Percentiles rank a stretch among this genome's conserved stretches.
phyloP scores from a whole-genome alignment of 2,329 filamentous ascomycete species.

The Elsinoe ampelina region DNA sequence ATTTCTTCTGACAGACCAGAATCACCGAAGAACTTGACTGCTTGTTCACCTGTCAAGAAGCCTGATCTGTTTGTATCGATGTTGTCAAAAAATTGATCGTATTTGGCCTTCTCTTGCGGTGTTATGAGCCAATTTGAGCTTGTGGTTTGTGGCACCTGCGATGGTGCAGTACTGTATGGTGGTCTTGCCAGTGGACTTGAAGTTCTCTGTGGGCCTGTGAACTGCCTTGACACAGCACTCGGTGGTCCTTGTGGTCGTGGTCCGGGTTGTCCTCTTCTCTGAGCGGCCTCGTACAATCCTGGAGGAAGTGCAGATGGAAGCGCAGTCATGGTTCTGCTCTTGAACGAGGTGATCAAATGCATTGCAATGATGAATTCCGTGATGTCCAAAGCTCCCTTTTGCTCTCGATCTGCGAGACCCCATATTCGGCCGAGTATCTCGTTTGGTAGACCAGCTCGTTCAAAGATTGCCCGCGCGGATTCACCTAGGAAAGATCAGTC shows the following conservation, averaged over 20 bases:
- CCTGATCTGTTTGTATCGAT: slow-evolving; percentile 75
- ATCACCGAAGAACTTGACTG: slow-evolving; percentile 87
- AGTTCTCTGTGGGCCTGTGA: slow-evolving; percentile 59
- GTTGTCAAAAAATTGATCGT: slow-evolving; percentile 75
- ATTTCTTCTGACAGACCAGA: slow-evolving; percentile 81
- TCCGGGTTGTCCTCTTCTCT: slow-evolving; percentile 51
- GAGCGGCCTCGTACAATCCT: slow-evolving; percentile 81
- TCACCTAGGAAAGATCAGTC: slow-evolving; percentile 47
- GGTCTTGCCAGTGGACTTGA: slow-evolving; percentile 48
- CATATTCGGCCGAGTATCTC: slow-evolving; percentile 91
- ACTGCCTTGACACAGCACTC: slow-evolving; percentile 65
- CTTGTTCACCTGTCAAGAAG: slow-evolving; percentile 86
- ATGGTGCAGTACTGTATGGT: slow-evolving; percentile 39
- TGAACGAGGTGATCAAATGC: slow-evolving; percentile 89
- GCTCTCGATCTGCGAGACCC: slow-evolving; percentile 88
- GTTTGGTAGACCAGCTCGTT: slow-evolving; percentile 81
- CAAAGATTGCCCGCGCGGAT: slow-evolving; percentile 86
- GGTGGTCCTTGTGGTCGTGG: slow-evolving; percentile 37
- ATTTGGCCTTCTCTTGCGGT: slow-evolving; percentile 73
- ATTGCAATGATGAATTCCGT: slow-evolving; percentile 97
- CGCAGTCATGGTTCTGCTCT: slow-evolving; percentile 68
- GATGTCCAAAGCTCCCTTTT: slow-evolving; percentile 73
- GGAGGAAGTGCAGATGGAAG: slow-evolving; percentile 74
- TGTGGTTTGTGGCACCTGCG: slow-evolving; percentile 44
- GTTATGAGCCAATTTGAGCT: slow-evolving; percentile 73